Evolutionary conservation across 2,329 filamentous ascomycete genomes (phyloP), one percentile per base, ranked within the genome.

Genomic region (Aspergillus calidoustus): DNA sequence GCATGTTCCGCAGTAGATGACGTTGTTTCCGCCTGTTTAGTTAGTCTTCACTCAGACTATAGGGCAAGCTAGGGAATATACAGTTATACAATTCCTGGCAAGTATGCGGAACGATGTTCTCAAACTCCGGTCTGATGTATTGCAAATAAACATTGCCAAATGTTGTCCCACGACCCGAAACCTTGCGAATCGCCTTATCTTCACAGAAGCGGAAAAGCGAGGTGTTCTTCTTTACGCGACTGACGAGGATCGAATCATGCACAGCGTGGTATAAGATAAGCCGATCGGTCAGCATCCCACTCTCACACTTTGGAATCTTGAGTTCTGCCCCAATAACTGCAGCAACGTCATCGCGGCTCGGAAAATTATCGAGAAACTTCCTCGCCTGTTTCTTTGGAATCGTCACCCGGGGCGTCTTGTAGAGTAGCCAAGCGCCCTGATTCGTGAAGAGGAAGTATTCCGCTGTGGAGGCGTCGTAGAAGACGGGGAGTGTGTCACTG

Each of bases 1-100:
- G 52, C 52, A 54, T 19, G 6, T 28, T 19, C 31, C 8, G 22
- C 52, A 54, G 52, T 54, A 54, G 31, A 54, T 54, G n/a, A 54
- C 38, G 7, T 54, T 54, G 38, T 54, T 54, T 19, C 52, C 52
- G 52, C 52, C 52, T 54, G 11, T 7, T 3, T 19, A 4, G 19
- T 48, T 25, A 48, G 46, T 48, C 8, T 28, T 13, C 23, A 17
- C 23, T 25, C 6, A 13, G 22, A 15, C 4, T 11, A 13, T 8
- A 8, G 22, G 46, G 22, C 8, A 15, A 15, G 22, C 19, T 2
- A 19, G 13, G 46, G 15, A 25, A 30, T 9, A 23, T 23, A 48
- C 46, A 48, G 46, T 48, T 22, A 48, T 48, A 48, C 13, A 48
- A 23, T 9, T 22, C 5, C 19, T 15, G 19, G 9, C 46, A 48